Evolutionary conservation across 768 basidiomycete genomes (phyloP).

Genomic region (Termitomyces sp.): DNA sequence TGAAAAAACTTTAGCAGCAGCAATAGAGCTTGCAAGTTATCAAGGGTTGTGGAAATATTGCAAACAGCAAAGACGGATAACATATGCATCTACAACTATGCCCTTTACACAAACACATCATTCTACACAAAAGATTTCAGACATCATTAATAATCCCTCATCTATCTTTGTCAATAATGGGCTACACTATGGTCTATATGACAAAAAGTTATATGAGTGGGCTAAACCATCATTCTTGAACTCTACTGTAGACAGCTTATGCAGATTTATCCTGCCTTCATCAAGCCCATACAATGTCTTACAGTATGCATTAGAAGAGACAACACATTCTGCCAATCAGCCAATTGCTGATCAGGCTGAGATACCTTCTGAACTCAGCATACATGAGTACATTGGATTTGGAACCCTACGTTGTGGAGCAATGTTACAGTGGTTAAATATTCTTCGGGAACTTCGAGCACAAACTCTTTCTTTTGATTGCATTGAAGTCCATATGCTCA

Average conservation of each 20-base stretch:
- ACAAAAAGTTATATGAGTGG: slow-evolving; percentile 12
- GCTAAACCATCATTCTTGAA: slow-evolving; percentile 10
- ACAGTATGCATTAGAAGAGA: slow-evolving; percentile 27
- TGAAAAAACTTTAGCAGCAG: not conserved
- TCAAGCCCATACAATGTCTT: slow-evolving; percentile 26
- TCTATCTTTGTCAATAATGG: slow-evolving; percentile 25
- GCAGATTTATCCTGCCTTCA: slow-evolving; percentile 24
- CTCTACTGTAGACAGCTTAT: slow-evolving; percentile 15
- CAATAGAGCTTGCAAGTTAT: not conserved
- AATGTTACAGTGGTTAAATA: not conserved
- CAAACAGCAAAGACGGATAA: not conserved
- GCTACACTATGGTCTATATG: slow-evolving; percentile 26
- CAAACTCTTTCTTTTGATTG: not conserved
- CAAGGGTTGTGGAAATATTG: not conserved
- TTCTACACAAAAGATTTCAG: slow-evolving; percentile 11
- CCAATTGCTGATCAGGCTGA: slow-evolving; percentile 20
- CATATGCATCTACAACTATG: not conserved
- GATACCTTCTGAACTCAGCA: not conserved
- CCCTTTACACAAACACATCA: slow-evolving; percentile 24
- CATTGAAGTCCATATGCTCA: not conserved
- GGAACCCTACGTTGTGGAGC: not conserved
- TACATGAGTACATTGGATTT: not conserved
- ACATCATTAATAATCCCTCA: not conserved
- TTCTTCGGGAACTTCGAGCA: not conserved
- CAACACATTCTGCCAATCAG: slow-evolving; percentile 36